Percentiles rank a stretch among this genome's conserved stretches.
Evolutionary conservation across 768 basidiomycete species (phyloP).

Genomic region (Amanita phalloides): DNA sequence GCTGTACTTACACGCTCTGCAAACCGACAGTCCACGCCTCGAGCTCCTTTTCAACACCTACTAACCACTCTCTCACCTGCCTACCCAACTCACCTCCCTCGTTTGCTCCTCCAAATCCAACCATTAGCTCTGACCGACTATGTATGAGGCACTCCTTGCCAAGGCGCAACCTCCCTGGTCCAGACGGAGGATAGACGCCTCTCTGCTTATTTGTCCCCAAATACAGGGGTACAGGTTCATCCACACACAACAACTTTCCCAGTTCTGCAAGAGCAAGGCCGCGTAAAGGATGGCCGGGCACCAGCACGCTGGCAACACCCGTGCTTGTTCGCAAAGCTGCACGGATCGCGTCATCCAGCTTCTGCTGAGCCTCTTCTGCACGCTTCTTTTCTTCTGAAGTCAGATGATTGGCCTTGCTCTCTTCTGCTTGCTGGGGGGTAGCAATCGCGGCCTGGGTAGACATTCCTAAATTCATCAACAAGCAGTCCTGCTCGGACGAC

Average conservation of each 20-base stretch:
- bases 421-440: not conserved
- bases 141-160: constrained; percentile 54
- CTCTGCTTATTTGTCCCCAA: constrained; percentile 5
- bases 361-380: constrained; percentile 29
- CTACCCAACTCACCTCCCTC: constrained; percentile 65
- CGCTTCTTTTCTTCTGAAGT: not conserved
- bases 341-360: constrained; percentile 54
- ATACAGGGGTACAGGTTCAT: constrained; percentile 46
- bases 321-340: constrained; percentile 40
- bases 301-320: constrained; percentile 44
- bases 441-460: not conserved
- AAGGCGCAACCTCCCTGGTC: constrained; percentile 47
- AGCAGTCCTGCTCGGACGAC: not conserved
- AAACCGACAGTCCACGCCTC: constrained; percentile 59
- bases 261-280: constrained; percentile 70
- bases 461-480: not conserved
- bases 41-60: constrained; percentile 62
- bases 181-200: constrained; percentile 52
- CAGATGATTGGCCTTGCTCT: not conserved
- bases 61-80: constrained; percentile 47
- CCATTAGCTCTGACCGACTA: constrained; percentile 47
- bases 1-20: constrained; percentile 15
- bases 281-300: constrained; percentile 64
- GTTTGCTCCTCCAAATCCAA: constrained; percentile 62
- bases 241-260: constrained; percentile 72